Evolutionary conservation across 192 early-diverging fungal genomes (phyloP).

Genomic region (Backusella luteola): DNA sequence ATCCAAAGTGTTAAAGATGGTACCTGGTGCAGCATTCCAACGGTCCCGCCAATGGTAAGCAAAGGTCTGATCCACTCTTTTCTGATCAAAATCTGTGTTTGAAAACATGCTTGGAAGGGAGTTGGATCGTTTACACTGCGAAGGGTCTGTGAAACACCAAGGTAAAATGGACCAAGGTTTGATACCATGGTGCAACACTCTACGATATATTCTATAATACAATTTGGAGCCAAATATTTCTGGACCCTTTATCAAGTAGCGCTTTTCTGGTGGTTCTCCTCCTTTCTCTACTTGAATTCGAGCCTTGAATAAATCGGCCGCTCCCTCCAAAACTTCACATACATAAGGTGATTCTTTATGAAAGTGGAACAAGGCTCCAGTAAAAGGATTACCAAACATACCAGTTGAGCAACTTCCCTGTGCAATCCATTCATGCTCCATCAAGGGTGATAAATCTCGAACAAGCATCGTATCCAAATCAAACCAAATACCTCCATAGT

Average conservation of each 20-base stretch:
- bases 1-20: slow-evolving; percentile 8
- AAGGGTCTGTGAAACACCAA: slow-evolving; percentile 46
- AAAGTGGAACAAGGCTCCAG: slow-evolving; percentile 44
- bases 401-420: slow-evolving; percentile 33
- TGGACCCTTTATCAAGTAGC: slow-evolving; percentile 38
- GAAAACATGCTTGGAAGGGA: slow-evolving; percentile 43
- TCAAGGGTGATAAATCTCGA: slow-evolving; percentile 34
- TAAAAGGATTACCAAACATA: slow-evolving; percentile 39
- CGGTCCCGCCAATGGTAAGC: slow-evolving; percentile 45
- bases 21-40: slow-evolving; percentile 25
- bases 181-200: slow-evolving; percentile 36
- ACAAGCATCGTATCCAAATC: slow-evolving; percentile 30
- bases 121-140: slow-evolving; percentile 33
- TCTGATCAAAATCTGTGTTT: slow-evolving; percentile 28
- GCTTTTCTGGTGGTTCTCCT: background rate
- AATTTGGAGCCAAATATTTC: slow-evolving; percentile 39
- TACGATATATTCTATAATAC: slow-evolving; percentile 40
- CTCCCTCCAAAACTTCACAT: slow-evolving; percentile 38
- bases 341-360: slow-evolving; percentile 41
- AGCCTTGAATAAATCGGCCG: slow-evolving; percentile 8
- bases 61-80: slow-evolving; percentile 36
- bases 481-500: slow-evolving; percentile 38
- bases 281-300: background rate
- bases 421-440: slow-evolving; percentile 40
- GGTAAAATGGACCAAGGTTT: slow-evolving; percentile 40